These are phyloP conservation scores for Aspergillus thermomutatus DNA, from an alignment of 2,329 filamentous ascomycete species.

Conservation along the genomic window DNA sequence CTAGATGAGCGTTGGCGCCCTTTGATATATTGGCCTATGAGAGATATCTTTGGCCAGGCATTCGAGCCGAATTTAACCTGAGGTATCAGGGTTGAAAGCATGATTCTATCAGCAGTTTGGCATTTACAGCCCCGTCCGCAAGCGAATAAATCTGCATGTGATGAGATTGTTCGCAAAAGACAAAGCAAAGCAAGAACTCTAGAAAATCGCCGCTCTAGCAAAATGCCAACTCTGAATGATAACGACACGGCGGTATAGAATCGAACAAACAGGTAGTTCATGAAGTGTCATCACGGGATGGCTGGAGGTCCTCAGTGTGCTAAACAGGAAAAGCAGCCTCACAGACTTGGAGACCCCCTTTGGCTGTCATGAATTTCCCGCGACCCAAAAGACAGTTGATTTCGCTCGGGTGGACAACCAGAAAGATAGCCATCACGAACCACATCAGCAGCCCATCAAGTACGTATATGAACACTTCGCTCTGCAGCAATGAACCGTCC, in stretches of 20 bases:
- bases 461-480: constrained; percentile 29
- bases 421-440: constrained; percentile 20
- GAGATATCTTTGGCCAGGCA: constrained; percentile 25
- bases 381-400: constrained; percentile 20
- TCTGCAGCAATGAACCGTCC: constrained; percentile 23
- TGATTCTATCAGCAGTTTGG: neutral
- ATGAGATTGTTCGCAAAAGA: no score
- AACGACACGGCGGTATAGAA: neutral
- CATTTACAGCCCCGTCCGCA: no score
- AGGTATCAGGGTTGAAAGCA: neutral
- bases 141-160: neutral
- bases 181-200: neutral
- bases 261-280: neutral
- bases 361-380: constrained; percentile 14
- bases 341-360: constrained; percentile 14
- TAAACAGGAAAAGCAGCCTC: constrained; percentile 10
- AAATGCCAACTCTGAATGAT: no score
- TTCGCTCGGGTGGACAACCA: constrained; percentile 23
- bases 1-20: constrained; percentile 31
- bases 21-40: constrained; percentile 29
- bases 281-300: neutral
- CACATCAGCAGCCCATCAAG: constrained; percentile 31
- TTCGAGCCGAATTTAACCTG: constrained; percentile 12
- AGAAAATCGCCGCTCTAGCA: neutral
- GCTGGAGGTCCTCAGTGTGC: neutral